These are phyloP conservation scores for Claviceps purpurea DNA, from an alignment of 2,329 filamentous ascomycete species.

Conservation along the genomic window DNA sequence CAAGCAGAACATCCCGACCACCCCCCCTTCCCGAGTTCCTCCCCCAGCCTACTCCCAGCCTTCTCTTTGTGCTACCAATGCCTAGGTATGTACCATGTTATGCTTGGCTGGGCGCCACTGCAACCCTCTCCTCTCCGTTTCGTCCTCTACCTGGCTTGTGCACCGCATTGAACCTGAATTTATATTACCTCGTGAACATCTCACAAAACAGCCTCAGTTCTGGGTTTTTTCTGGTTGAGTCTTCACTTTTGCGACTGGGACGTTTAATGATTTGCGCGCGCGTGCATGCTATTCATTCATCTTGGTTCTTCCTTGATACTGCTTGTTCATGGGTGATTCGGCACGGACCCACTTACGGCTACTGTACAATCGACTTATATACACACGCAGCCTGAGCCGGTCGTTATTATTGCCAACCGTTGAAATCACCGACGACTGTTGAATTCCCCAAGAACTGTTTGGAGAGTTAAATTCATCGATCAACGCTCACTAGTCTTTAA, in stretches of 20 bases:
- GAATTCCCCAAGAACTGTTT: too few species aligned
- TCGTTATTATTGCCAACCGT: too few species aligned
- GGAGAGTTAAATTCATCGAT: too few species aligned
- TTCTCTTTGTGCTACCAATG: background rate
- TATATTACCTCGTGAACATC: background rate
- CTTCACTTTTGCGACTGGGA: background rate
- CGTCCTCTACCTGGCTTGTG: background rate
- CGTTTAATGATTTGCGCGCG: background rate
- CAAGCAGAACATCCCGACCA: background rate
- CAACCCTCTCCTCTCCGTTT: background rate
- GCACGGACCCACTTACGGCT: slow-evolving; percentile 4
- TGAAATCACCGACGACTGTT: too few species aligned
- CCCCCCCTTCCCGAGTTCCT: background rate
- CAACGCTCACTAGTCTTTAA: background rate
- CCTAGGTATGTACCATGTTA: background rate
- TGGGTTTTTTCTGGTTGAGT: background rate
- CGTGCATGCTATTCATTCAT: background rate
- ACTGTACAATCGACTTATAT: slow-evolving; percentile 2
- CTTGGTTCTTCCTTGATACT: background rate
- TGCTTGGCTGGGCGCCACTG: slow-evolving; percentile 1
- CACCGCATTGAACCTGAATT: too few species aligned
- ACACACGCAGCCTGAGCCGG: too few species aligned
- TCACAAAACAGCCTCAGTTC: background rate
- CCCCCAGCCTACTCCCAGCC: background rate
- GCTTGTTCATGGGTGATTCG: background rate